Evolutionary conservation across 805 yeast species (phyloP).

Genomic region (Lipomyces spencermartinsiae): DNA sequence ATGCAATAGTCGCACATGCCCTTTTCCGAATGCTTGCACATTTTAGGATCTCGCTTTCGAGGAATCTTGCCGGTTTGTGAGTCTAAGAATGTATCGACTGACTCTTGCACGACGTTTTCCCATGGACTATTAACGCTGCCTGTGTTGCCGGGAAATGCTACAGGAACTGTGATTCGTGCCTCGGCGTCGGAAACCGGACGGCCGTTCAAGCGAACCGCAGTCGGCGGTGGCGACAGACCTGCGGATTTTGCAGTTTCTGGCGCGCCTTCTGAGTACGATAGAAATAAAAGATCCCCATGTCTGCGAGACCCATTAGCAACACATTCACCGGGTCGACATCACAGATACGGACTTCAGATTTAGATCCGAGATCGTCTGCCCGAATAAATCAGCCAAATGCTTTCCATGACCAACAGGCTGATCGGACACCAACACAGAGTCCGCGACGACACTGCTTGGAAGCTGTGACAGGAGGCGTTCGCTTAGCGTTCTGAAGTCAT

Average conservation of each 20-base stretch:
- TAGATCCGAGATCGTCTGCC: constrained; percentile 46
- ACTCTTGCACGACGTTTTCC: constrained; percentile 56
- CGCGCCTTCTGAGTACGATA: constrained; percentile 47
- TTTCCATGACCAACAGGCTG: constrained; percentile 55
- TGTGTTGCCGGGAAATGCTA: constrained; percentile 17
- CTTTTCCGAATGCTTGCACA: constrained; percentile 86
- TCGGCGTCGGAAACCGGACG: constrained; percentile 38
- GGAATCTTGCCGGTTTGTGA: constrained; percentile 72
- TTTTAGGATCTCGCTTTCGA: constrained; percentile 58
- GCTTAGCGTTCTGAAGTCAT: constrained; percentile 54
- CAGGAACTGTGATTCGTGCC: constrained; percentile 15
- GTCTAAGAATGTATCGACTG: constrained; percentile 72
- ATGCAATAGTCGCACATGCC: constrained; percentile 99
- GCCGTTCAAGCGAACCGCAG: constrained; percentile 35
- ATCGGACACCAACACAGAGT: constrained; percentile 51
- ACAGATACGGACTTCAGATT: constrained; percentile 45
- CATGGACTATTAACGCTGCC: constrained; percentile 14
- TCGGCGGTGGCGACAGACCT: constrained; percentile 6
- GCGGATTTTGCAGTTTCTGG: constrained; percentile 15
- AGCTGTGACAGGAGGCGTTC: constrained; percentile 47
- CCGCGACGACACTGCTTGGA: constrained; percentile 43
- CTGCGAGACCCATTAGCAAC: constrained; percentile 46
- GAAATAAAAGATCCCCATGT: constrained; percentile 65
- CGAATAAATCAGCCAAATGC: constrained; percentile 49
- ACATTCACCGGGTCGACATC: constrained; percentile 34